Percentiles rank a stretch among this genome's conserved stretches.
Conservation (phyloP, 2,329 filamentous ascomycete species). For the Neofusicoccum ribis region DNA sequence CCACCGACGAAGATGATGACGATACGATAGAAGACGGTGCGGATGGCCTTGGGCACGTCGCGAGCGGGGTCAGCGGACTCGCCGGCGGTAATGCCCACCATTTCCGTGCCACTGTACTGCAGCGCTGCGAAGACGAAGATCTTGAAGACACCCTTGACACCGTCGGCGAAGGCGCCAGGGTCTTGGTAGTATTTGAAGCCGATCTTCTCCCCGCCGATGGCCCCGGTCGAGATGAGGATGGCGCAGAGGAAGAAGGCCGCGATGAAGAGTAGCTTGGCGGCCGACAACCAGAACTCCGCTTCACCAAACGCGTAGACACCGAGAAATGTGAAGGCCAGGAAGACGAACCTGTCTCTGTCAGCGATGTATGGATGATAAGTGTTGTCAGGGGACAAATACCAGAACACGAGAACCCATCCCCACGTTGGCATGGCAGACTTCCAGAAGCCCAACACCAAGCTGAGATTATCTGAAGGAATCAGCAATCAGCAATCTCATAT, state of each 20-base stretch:
- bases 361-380: neutral
- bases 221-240: slow-evolving; percentile 78
- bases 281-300: slow-evolving; percentile 82
- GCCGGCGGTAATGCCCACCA: slow-evolving; percentile 75
- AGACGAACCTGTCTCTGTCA: slow-evolving; percentile 53
- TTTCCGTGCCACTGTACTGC: slow-evolving; percentile 72
- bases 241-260: slow-evolving; percentile 88
- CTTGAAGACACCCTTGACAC: slow-evolving; percentile 77
- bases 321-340: slow-evolving; percentile 69
- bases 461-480: neutral
- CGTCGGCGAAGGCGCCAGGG: slow-evolving; percentile 80
- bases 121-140: slow-evolving; percentile 78
- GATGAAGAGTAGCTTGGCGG: slow-evolving; percentile 85
- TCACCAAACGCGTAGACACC: slow-evolving; percentile 82
- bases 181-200: slow-evolving; percentile 74
- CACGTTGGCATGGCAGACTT: neutral
- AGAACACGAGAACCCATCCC: slow-evolving; percentile 64
- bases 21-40: slow-evolving; percentile 96
- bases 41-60: slow-evolving; percentile 83
- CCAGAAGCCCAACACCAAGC: neutral
- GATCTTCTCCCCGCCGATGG: slow-evolving; percentile 65
- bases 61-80: slow-evolving; percentile 79
- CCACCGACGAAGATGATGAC: slow-evolving; percentile 82
- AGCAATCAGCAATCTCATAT: neutral
- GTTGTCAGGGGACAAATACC: neutral